Evolutionary conservation across 176 grass and related monocot genomes (phyloP).

Genomic region (Aegilops sharonensis): DNA sequence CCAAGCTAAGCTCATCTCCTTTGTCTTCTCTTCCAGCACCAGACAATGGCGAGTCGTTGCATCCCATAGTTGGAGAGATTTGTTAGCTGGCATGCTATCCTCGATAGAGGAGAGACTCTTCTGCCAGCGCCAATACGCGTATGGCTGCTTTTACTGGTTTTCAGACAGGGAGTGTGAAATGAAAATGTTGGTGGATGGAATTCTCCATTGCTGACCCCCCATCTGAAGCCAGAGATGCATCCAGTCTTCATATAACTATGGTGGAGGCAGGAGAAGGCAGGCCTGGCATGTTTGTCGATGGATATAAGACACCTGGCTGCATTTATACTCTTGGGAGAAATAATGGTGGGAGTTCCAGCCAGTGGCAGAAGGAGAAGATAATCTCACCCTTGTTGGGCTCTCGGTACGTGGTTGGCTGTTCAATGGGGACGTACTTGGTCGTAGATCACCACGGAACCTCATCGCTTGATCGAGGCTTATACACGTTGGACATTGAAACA

Average conservation of each 20-base stretch:
- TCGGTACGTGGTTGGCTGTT: neutral
- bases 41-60: neutral
- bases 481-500: neutral
- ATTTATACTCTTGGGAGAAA: neutral
- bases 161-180: neutral
- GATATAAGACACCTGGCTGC: fast-evolving
- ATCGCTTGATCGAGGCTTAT: too few relatives aligned
- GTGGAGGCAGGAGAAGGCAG: neutral
- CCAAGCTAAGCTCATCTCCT: neutral
- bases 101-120: neutral
- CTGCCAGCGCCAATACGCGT: neutral
- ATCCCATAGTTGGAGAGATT: neutral
- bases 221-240: neutral
- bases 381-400: neutral
- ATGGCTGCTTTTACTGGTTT: neutral
- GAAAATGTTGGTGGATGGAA: neutral
- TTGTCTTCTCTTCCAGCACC: neutral
- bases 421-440: neutral
- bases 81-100: neutral
- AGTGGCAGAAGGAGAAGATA: neutral
- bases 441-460: too few relatives aligned
- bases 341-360: neutral
- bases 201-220: neutral
- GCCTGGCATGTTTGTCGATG: neutral
- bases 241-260: neutral